Evolutionary conservation across 495 filamentous ascomycete genomes (phyloP).

Genomic region (Podospora sp.): DNA sequence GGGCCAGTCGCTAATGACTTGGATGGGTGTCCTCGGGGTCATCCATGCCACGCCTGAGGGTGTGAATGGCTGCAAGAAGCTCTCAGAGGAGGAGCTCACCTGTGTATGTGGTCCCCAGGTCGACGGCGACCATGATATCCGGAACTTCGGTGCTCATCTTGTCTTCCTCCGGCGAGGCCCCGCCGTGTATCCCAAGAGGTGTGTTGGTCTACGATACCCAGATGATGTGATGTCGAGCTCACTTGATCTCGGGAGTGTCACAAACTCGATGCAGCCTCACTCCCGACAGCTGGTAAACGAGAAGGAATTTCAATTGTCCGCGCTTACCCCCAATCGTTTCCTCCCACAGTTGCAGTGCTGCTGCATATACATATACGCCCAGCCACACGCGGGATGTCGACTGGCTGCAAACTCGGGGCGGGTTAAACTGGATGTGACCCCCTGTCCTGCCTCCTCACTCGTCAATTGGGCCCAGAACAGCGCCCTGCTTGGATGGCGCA

Average conservation of each 20-base stretch:
- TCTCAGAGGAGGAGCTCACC: constrained; percentile 38
- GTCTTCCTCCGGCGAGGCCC: neutral
- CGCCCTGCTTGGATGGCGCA: neutral
- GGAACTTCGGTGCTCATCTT: constrained; percentile 32
- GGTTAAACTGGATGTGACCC: neutral
- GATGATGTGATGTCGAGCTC: neutral
- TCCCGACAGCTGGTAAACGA: neutral
- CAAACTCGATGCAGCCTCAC: neutral
- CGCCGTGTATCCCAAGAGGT: neutral
- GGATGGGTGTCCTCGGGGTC: constrained; percentile 51
- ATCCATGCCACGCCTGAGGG: constrained; percentile 56
- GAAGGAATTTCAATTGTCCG: neutral
- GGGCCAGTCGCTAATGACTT: constrained; percentile 64
- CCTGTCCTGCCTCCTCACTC: neutral
- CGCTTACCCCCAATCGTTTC: neutral
- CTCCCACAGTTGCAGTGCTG: neutral
- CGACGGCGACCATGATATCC: constrained; percentile 62
- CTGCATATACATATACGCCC: neutral
- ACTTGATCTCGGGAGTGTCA: neutral
- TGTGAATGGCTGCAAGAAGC: neutral
- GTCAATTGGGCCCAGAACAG: neutral
- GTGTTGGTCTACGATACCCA: neutral
- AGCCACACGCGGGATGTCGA: neutral
- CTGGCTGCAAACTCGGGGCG: neutral
- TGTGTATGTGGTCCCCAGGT: constrained; percentile 66